phyloP scores from a whole-genome alignment of 148 eudicot species.

The Agrostemma githago region DNA sequence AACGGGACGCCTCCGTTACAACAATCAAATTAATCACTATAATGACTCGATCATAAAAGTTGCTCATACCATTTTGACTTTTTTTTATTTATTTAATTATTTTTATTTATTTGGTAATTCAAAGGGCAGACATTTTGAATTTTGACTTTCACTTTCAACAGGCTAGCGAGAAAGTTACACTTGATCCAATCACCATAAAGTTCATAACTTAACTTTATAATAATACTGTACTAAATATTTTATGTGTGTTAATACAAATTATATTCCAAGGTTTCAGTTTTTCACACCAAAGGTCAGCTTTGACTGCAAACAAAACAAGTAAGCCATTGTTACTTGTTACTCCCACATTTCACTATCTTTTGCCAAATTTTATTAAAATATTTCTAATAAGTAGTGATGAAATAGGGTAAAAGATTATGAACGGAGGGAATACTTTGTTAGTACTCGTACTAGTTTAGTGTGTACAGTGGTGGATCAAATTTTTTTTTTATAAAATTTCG shows the following conservation, averaged over 20 bases:
- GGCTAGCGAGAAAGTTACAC: background rate
- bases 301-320: background rate
- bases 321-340: too few species aligned
- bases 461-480: too few species aligned
- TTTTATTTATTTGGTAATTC: background rate
- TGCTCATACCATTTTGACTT: slow-evolving; percentile 28
- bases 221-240: background rate
- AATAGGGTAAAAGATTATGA: too few species aligned
- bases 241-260: background rate
- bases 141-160: slow-evolving; percentile 24
- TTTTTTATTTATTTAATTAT: too few species aligned
- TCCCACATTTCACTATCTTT: too few species aligned
- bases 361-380: too few species aligned
- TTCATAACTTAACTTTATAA: background rate
- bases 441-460: too few species aligned
- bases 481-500: too few species aligned
- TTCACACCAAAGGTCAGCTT: slow-evolving; percentile 20
- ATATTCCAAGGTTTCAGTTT: background rate
- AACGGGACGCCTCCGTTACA: too few species aligned
- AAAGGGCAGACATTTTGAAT: slow-evolving; percentile 15
- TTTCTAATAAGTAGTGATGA: too few species aligned
- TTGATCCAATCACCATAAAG: slow-evolving; percentile 9
- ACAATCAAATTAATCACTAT: slow-evolving; percentile 9
- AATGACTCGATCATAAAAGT: slow-evolving; percentile 22
- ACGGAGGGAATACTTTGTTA: too few species aligned